These are phyloP conservation scores for Cronartium ribicola DNA, from an alignment of 1,284 basidiomycete species.

Conservation along the genomic window DNA sequence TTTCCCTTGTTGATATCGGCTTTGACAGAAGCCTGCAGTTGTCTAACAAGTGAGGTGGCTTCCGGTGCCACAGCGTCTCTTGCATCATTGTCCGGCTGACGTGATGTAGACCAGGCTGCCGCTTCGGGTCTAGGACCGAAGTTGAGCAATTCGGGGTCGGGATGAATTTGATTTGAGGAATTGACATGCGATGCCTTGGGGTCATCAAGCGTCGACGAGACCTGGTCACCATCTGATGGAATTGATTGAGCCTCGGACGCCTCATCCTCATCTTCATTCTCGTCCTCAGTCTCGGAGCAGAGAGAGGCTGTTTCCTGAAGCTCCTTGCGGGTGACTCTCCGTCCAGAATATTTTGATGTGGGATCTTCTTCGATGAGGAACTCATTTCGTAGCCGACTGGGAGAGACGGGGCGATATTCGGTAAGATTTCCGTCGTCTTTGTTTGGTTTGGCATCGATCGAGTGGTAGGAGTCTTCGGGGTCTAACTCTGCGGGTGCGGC, in stretches of 20 bases:
- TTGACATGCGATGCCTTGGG: conserved; percentile 46
- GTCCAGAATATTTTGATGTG: conserved; percentile 10
- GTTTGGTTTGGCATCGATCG: conserved; percentile 20
- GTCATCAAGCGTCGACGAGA: no score
- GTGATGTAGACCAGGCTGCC: conserved; percentile 31
- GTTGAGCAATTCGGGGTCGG: not conserved
- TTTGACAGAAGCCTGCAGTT: conserved; percentile 61
- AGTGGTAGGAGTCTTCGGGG: conserved; percentile 38
- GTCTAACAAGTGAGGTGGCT: conserved; percentile 59
- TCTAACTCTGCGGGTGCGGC: conserved; percentile 25
- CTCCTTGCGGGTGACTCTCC: conserved; percentile 11
- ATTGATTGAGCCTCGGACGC: not conserved
- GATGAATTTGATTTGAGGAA: not conserved
- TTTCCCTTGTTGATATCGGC: conserved; percentile 65
- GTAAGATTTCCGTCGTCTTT: not conserved
- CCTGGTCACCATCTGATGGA: not conserved
- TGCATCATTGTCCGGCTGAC: conserved; percentile 15
- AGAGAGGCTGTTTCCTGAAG: not conserved
- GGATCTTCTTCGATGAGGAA: conserved; percentile 4
- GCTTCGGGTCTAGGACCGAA: conserved; percentile 38
- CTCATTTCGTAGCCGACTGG: conserved; percentile 12
- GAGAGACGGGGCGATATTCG: not conserved
- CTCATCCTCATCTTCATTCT: conserved; percentile 7
- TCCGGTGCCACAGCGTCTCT: conserved; percentile 51
- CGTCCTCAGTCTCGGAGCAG: not conserved